A percentile compares a stretch with the other conserved stretches of the same genome.
phyloP scores from a whole-genome alignment of 1,139 yeast species.

The Suhomyces chickasaworum region DNA sequence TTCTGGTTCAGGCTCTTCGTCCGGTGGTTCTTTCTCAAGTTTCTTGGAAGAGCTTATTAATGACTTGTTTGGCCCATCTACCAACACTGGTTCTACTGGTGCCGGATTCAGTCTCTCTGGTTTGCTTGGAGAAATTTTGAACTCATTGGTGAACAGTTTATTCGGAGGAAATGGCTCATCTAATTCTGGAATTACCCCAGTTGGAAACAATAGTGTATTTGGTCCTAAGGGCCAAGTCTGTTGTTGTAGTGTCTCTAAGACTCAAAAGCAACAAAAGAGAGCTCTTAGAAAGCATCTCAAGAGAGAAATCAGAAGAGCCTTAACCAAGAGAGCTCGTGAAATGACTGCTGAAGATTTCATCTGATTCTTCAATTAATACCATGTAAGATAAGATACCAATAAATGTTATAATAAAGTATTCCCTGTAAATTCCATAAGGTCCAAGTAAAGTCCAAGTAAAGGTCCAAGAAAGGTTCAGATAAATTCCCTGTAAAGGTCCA shows the following conservation, averaged over 20 bases:
- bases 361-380: slow-evolving; percentile 11
- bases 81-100: slow-evolving; percentile 11
- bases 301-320: slow-evolving; percentile 22
- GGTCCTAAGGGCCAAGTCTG: slow-evolving; percentile 20
- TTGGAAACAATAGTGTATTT: slow-evolving; percentile 13
- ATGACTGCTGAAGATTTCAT: slow-evolving; percentile 16
- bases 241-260: slow-evolving; percentile 20
- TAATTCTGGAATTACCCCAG: slow-evolving; percentile 8
- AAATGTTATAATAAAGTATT: slow-evolving; percentile 6
- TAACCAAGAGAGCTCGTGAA: slow-evolving; percentile 20
- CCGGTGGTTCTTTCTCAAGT: slow-evolving; percentile 13
- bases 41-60: slow-evolving; percentile 17
- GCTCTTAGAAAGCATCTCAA: slow-evolving; percentile 21
- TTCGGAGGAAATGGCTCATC: slow-evolving; percentile 13
- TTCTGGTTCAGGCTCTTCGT: slow-evolving; percentile 12
- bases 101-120: slow-evolving; percentile 11
- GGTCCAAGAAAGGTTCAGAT: too few species aligned
- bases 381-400: slow-evolving; percentile 9
- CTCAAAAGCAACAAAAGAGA: slow-evolving; percentile 24
- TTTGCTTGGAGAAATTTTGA: slow-evolving; percentile 14
- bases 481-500: too few species aligned
- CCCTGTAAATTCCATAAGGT: neutral
- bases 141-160: slow-evolving; percentile 13
- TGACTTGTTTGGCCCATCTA: slow-evolving; percentile 18
- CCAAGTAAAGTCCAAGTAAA: too few species aligned